Evolutionary conservation across 78 protist species (phyloP), one percentile per base, ranked within the genome.

Genomic region (Planoprotostelium fungivorum): DNA sequence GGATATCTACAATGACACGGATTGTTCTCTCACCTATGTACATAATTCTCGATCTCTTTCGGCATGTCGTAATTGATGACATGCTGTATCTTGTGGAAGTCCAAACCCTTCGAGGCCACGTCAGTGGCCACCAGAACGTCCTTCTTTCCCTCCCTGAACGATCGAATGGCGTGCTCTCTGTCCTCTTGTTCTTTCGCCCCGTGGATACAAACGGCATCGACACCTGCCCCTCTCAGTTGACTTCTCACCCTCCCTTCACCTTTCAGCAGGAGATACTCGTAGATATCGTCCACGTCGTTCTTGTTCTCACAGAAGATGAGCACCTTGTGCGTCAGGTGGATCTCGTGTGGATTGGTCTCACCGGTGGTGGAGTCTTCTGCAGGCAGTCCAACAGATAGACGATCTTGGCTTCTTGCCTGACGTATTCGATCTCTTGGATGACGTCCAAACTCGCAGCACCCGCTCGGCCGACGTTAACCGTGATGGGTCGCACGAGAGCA

Each of bases 321-420:
- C 89, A 96, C 96, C 31, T 0, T 34, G 34, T 25, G 83, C 86
- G 1, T 38, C 36, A 83, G 37, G 35, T 16, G 1, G 38, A 34
- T 83, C 63, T 88, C 0, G 84, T 5, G 29, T 31, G 34, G 25
- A 0, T 10, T 36, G 36, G 38, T 36, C 83, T 89, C 38, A 97
- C 98, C 16, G 99, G 99, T n/a, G 99, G 99, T 1, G 99, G 89
- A 0, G 99, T 98, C 91, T 98, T 99, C 89, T 98, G 98, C 91
- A 99, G 96, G 93, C 98, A 97, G 89, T 98, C 98, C 38, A 98
- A 96, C 39, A 99, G 94, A 94, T 98, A 96, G 28, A 96, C 94
- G 28, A 97, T 94, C 88, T 94, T 94, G 5, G 98, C 98, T 88
- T 95, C 98, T 28, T 93, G 96, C 84, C 95, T 92, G 29, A 97